Base-by-base conservation (phyloP, 2,329 filamentous ascomycete species). In the Myrmaecium sp. region DNA sequence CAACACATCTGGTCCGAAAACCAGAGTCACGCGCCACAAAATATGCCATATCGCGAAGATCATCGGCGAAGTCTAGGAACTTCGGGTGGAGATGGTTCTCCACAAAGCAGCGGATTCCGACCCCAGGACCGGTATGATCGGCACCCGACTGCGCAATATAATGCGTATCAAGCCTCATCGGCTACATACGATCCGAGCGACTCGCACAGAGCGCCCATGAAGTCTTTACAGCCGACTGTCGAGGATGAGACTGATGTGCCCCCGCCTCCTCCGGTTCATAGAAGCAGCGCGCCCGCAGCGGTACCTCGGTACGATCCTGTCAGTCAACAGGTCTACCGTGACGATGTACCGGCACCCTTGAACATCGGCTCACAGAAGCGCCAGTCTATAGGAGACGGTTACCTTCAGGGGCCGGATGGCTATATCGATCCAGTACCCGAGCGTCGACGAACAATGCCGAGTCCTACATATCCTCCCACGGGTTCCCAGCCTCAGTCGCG, bases 201-300 rank as follows among this genome's bases (percentile, higher is more conserved):
- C n/a, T n/a, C n/a, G n/a, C n/a, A n/a, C n/a, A n/a, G 59, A 59
- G 21, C 51, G 55, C 39, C 56, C 58, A 37, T 39, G 12, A 47
- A 40, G 31, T 59, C 62, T 1, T 62, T 69, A 64, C 69, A 72
- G 37, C 67, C 64, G 3, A 73, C 64, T 5, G 69, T 70, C 5
- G 72, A 76, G 41, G 71, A 76, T 34, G 67, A 62, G 5, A 69
- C 70, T 4, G 68, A 72, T 25, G 62, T 64, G 21, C 42, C 50
- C 17, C 35, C 35, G 18, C 50, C 51, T 8, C 51, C 51, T 11
- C 51, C 51, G 6, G 43, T 47, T 23, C 51, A 54, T 29, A 39
- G 49, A 23, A 48, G 42, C 25, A 42, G 45, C 27, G 43, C 49
- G 8, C 41, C 42, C 12, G 45, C 44, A 3, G 14, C 49, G 16